Evolutionary conservation across 352 stramenopile genomes (phyloP).

Genomic region (Phytophthora kernoviae): DNA sequence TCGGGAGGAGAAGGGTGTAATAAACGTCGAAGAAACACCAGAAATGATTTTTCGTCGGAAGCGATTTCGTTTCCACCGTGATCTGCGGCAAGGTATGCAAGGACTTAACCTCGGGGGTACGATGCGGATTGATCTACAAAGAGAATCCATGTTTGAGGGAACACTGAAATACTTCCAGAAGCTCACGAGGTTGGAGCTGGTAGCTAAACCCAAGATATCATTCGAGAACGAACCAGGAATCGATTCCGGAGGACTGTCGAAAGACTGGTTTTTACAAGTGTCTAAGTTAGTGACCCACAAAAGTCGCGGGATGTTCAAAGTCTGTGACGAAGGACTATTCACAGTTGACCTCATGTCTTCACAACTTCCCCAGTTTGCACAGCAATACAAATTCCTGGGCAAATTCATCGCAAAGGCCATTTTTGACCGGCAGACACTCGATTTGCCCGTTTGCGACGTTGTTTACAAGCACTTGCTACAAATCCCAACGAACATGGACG

Average conservation of each 20-base stretch:
- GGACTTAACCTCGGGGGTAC: constrained; percentile 37
- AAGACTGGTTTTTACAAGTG: constrained; percentile 89
- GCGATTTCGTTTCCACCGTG: constrained; percentile 83
- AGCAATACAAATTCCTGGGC: constrained; percentile 71
- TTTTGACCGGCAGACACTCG: constrained; percentile 84
- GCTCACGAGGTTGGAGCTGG: constrained; percentile 52
- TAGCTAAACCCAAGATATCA: constrained; percentile 77
- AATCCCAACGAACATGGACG: constrained; percentile 44
- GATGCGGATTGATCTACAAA: constrained; percentile 52
- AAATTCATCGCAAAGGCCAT: constrained; percentile 87
- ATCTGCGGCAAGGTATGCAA: constrained; percentile 56
- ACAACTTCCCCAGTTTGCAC: constrained; percentile 33
- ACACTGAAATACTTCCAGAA: constrained; percentile 60
- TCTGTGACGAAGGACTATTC: constrained; percentile 55
- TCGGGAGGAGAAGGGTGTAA: constrained; percentile 42
- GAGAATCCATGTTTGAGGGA: constrained; percentile 72
- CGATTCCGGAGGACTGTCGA: constrained; percentile 88
- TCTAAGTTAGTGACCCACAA: constrained; percentile 52
- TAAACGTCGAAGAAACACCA: constrained; percentile 62
- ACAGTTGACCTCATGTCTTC: constrained; percentile 51
- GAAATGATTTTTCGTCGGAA: constrained; percentile 88
- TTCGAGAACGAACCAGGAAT: constrained; percentile 87
- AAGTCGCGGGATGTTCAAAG: constrained; percentile 50
- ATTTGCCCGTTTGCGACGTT: constrained; percentile 76
- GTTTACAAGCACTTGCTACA: constrained; percentile 79